phyloP scores from a whole-genome alignment of 2,329 filamentous ascomycete species.

The Domatiomyces catenatus region DNA sequence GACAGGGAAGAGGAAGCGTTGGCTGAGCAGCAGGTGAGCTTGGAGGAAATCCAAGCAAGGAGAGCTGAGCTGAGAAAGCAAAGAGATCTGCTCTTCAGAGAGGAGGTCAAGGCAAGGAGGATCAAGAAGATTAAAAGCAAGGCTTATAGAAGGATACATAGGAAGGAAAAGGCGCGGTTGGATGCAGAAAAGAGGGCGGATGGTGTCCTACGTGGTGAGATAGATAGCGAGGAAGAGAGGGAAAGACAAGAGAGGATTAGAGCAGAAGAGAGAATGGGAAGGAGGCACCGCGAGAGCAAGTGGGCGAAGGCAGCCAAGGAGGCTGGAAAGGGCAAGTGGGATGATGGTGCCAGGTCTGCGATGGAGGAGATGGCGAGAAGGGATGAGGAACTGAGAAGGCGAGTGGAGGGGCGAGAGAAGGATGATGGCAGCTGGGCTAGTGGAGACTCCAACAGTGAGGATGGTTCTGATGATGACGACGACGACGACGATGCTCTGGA shows the following conservation, averaged over 20 bases:
- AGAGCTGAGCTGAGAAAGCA: conserved; percentile 61
- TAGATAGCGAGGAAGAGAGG: neutral
- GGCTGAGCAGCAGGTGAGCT: conserved; percentile 55
- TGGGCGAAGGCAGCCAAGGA: conserved; percentile 78
- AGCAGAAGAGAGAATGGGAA: conserved; percentile 71
- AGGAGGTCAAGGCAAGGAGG: conserved; percentile 74
- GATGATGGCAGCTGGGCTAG: conserved; percentile 65
- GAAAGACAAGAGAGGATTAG: conserved; percentile 52
- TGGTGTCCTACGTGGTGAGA: neutral
- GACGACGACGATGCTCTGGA: neutral
- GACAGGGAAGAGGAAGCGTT: conserved; percentile 55
- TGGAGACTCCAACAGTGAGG: conserved; percentile 72
- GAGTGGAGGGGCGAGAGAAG: conserved; percentile 60
- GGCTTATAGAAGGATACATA: conserved; percentile 78
- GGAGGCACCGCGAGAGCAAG: conserved; percentile 73
- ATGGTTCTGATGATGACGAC: conserved; percentile 49
- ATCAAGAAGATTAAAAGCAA: conserved; percentile 99
- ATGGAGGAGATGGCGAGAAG: conserved; percentile 67
- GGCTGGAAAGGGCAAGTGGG: conserved; percentile 69
- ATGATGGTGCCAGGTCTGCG: conserved; percentile 66
- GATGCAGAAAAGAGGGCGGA: conserved; percentile 22
- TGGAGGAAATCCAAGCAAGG: conserved; percentile 57
- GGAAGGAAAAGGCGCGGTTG: conserved; percentile 45
- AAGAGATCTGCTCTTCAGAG: conserved; percentile 72
- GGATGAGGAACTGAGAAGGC: conserved; percentile 64